A percentile compares a stretch with the other conserved stretches of the same genome.
Conservation (phyloP, 257 asterid genomes). For the Leonotis leonurus region DNA sequence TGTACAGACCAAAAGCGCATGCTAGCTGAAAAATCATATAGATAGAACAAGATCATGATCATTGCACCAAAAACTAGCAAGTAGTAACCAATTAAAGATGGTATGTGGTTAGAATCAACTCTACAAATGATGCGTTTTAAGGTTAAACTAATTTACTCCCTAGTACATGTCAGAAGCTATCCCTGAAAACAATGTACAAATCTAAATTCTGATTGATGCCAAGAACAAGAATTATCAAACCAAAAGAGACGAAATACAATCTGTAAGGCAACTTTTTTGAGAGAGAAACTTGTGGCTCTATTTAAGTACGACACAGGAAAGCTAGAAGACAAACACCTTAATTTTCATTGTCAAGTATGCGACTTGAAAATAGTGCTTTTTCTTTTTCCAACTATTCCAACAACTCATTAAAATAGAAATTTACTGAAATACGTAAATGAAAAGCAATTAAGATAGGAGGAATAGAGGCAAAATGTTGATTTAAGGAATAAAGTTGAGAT, state of each 20-base stretch:
- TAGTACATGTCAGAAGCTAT: neutral
- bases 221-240: slow-evolving; percentile 13
- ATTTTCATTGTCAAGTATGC: slow-evolving; percentile 20
- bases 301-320: slow-evolving; percentile 15
- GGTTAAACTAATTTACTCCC: neutral
- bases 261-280: slow-evolving; percentile 11
- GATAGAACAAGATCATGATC: neutral
- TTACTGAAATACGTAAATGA: neutral
- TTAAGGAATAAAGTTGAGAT: slow-evolving; percentile 19
- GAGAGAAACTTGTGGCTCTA: slow-evolving; percentile 27
- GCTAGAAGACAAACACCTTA: slow-evolving; percentile 31
- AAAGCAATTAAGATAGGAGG: slow-evolving; percentile 9
- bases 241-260: slow-evolving; percentile 22
- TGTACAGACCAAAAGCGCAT: slow-evolving; percentile 69
- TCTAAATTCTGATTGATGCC: slow-evolving; percentile 11
- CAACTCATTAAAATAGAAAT: slow-evolving; percentile 6
- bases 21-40: slow-evolving; percentile 46
- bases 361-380: slow-evolving; percentile 13
- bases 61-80: neutral
- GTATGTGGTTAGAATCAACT: neutral
- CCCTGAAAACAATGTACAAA: neutral
- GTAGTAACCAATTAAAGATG: neutral
- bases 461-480: slow-evolving; percentile 12
- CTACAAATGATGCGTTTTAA: neutral
- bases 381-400: neutral